These are phyloP conservation scores for Neurospora sp. DNA, from an alignment of 495 filamentous ascomycete species.

Conservation along the genomic window DNA sequence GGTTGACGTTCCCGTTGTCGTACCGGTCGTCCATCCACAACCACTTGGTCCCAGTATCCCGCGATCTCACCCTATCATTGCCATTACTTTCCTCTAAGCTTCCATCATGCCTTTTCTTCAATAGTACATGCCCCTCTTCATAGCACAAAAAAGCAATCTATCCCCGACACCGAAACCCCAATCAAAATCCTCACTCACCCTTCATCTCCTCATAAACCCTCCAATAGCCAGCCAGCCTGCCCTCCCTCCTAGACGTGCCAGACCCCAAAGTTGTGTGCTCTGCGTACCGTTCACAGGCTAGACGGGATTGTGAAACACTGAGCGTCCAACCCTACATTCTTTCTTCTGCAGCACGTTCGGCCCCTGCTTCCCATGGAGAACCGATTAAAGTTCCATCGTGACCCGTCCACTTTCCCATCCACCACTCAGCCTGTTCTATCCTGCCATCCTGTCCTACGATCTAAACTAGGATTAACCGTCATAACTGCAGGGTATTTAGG, in stretches of 20 bases:
- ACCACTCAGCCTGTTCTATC: no score
- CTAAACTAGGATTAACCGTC: no score
- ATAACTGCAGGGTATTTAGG: no score
- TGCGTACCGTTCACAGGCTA: neutral
- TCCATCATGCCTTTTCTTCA: neutral
- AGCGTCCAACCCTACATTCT: neutral
- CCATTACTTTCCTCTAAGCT: neutral
- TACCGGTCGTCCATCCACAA: neutral
- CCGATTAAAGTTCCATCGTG: no score
- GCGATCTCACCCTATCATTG: neutral
- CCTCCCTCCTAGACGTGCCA: neutral
- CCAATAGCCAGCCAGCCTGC: neutral
- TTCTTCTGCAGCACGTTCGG: no score
- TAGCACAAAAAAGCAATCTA: neutral
- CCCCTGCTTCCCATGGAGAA: no score
- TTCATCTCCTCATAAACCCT: neutral
- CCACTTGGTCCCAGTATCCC: neutral
- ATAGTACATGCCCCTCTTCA: neutral
- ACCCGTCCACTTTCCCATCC: no score
- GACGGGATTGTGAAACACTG: neutral
- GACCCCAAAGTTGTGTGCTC: neutral
- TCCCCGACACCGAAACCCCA: neutral
- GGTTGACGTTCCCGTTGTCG: neutral
- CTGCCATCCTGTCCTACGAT: no score
- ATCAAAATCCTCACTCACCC: neutral